Evolutionary conservation across 75 land plant species (phyloP), one percentile per base, ranked within the genome.

Genomic region (Larix kaempferi): DNA sequence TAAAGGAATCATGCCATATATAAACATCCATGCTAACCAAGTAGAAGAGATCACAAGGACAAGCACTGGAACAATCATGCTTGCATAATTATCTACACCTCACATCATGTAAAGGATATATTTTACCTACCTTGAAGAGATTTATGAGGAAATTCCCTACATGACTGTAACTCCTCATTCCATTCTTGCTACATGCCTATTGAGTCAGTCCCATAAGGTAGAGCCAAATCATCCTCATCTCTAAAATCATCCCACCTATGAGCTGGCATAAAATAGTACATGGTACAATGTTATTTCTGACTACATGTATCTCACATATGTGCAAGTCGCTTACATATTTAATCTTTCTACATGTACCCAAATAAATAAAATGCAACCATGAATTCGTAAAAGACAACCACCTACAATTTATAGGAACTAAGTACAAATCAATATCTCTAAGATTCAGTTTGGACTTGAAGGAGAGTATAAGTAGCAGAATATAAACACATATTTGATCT

Each of bases 151-250:
- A 98, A 95, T 63, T 98, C 99, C 55, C 95, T 83, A 78, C 99
- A 98, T 55, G 98, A 95, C 77, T 98, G 99, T 76, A 95, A 83
- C 71, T 98, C 99, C 79, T 96, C 99, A 82, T 98, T 98, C 99
- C 98, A 94, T 59, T 98, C 99, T 71, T 98, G 86, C 78, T 95
- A 98, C 98, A 98, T 92, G 55, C 99, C 99, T 78, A 95, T 86
- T 23, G 90, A 79, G 90, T 98, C 99, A 39, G 92, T 89, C 26
- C 99, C 99, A 88, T 83, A 98, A 7, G 98, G 84, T 72, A 92
- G 84, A 75, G 86, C 84, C 64, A 98, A 57, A 23, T 94, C 86
- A 79, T 93, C 90, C 58, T 98, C 99, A 61, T 95, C 96, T 75
- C 99, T 85, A 2, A 92, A 90, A 75, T 93, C 93, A 90, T 98